phyloP scores from a whole-genome alignment of 495 filamentous ascomycete genomes.

The Trichoderma reesei region DNA sequence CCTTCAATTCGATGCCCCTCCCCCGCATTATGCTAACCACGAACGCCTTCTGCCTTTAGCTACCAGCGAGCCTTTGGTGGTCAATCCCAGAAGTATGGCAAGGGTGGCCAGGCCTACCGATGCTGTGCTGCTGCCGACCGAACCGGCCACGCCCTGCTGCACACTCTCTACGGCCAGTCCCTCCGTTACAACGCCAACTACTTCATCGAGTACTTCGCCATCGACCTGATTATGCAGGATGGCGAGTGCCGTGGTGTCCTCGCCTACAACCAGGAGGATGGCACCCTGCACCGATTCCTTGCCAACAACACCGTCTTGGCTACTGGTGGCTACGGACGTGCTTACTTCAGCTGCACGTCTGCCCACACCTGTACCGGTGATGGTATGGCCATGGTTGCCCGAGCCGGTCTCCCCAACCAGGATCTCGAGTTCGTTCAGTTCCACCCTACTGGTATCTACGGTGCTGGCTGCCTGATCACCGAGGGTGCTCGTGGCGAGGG shows the following conservation, averaged over 20 bases:
- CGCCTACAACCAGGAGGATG: conserved; percentile 97
- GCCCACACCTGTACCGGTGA: conserved; percentile 98
- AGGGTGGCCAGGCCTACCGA: conserved; percentile 94
- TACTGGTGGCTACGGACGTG: conserved; percentile 91
- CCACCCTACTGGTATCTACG: conserved; percentile 98
- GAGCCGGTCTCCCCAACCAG: conserved; percentile 95
- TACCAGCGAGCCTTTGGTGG: conserved; percentile 98
- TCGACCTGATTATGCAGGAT: conserved; percentile 93
- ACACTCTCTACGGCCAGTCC: conserved; percentile 97
- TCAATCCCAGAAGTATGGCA: conserved; percentile 88
- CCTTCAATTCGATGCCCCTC: not conserved
- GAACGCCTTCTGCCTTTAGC: conserved; percentile 15
- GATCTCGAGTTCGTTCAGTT: conserved; percentile 99
- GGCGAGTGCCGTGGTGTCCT: conserved; percentile 92
- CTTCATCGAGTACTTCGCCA: conserved; percentile 97
- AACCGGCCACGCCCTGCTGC: conserved; percentile 91
- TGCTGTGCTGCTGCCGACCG: conserved; percentile 91
- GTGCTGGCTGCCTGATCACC: conserved; percentile 95
- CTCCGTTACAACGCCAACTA: conserved; percentile 96
- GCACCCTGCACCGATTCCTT: conserved; percentile 91
- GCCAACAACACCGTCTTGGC: conserved; percentile 92
- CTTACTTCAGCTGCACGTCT: conserved; percentile 96
- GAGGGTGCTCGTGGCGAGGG: conserved; percentile 97
- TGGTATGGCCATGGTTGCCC: conserved; percentile 97
- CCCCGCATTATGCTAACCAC: conserved; percentile 13